Base-by-base conservation (phyloP, 495 filamentous ascomycete species). In the Aspergillus sclerotiicarbonarius region DNA sequence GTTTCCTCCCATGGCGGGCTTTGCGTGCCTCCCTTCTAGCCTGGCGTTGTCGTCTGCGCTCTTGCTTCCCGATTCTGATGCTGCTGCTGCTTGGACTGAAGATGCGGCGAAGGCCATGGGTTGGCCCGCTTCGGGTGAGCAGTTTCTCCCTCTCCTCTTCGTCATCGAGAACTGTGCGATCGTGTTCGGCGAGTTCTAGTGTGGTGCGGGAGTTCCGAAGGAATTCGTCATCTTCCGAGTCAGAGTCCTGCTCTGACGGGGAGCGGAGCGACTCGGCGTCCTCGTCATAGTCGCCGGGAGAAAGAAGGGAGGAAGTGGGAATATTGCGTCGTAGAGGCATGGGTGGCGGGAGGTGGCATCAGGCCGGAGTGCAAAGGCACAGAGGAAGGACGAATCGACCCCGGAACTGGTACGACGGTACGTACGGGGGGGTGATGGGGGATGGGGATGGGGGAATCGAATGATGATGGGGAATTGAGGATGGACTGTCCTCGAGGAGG, bases 131-230 rank as follows among this genome's bases (percentile, higher is more conserved):
- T 35, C 72, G 69, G 37, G 83, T 74, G 37, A 97, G 78, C 44
- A 96, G 70, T 59, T 87, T 84, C 64, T 95, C 92, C 47, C 88
- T 76, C 66, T 97, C 92, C 56, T 96, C 92, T 74, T 98, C 92
- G 60, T 94, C 90, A 44, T 88, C 81, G 57, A 96, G 69, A 0
- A 96, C 86, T n/a, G 85, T 79, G 47, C 83, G 80, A 65, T 95
- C 92, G 68, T 88, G 83, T 21, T 83, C 78, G 12, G 82, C 76
- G 25, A 91, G 75, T 67, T 96, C 91, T 46, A 81, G 72, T 59
- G 88, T 90, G 49, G 83, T 89, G 13, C 88, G 80, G 31, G 83
- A 82, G 10, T 80, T 79, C 53, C 79, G 74, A 25, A 86, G 75
- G 54, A 88, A 75, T 57, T 87, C 81, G 67, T 92, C 89, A 65